These are phyloP conservation scores for Lanzia echinophila DNA, from an alignment of 2,329 filamentous ascomycete genomes.

Conservation along the genomic window DNA sequence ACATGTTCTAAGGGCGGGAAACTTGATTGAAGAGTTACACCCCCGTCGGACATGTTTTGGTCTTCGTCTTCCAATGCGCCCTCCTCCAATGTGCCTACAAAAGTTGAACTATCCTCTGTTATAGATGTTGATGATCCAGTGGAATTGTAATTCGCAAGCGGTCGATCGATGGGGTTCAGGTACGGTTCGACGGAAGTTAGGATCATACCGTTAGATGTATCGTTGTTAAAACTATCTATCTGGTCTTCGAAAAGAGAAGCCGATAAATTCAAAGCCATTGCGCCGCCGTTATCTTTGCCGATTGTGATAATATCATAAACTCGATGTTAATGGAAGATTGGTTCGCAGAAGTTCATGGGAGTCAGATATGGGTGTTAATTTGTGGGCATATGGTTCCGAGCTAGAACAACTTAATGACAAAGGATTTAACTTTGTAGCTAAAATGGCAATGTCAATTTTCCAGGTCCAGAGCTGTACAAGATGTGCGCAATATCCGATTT, in stretches of 20 bases:
- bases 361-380: not conserved
- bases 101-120: constrained; percentile 10
- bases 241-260: constrained; percentile 22
- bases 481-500: constrained; percentile 8
- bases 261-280: constrained; percentile 23
- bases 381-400: not conserved
- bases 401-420: not conserved
- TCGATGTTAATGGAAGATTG: constrained; percentile 10
- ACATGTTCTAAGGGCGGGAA: constrained; percentile 17
- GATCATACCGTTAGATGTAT: constrained; percentile 13
- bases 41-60: constrained; percentile 28
- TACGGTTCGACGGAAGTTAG: not conserved
- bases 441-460: not conserved
- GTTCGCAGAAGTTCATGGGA: too few species aligned
- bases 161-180: too few species aligned
- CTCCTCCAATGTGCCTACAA: constrained; percentile 2
- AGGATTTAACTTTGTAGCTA: not conserved
- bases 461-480: constrained; percentile 4
- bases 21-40: constrained; percentile 19
- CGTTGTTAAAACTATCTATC: constrained; percentile 11
- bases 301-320: constrained; percentile 11
- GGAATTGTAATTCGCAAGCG: constrained; percentile 7
- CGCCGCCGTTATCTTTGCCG: constrained; percentile 12
- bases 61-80: constrained; percentile 20
- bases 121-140: constrained; percentile 14